Percentiles rank a stretch among this genome's conserved stretches.
These are phyloP conservation scores for Diversispora eburnea DNA, from an alignment of 192 early-diverging fungal genomes.

Conservation along the genomic window DNA sequence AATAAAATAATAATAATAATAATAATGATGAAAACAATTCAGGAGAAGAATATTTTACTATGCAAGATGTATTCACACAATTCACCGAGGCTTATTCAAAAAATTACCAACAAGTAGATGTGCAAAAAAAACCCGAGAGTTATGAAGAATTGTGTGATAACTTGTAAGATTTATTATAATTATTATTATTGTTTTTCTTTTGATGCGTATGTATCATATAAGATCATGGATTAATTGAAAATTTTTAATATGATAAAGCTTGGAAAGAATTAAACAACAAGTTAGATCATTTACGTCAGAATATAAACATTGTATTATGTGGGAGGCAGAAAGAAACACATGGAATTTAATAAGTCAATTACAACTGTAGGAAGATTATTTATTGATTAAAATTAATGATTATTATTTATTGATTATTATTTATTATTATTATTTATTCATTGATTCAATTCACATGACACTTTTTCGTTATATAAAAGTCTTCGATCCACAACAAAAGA, in stretches of 20 bases:
- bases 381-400: background rate
- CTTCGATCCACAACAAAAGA: background rate
- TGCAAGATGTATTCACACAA: no score
- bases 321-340: slow-evolving; percentile 20
- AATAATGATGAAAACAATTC: no score
- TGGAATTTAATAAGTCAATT: slow-evolving; percentile 10
- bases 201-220: background rate
- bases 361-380: background rate
- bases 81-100: no score
- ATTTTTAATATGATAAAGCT: background rate
- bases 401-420: background rate
- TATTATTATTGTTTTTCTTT: background rate
- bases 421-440: background rate
- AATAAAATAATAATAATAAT: no score
- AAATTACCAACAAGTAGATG: background rate
- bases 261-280: background rate
- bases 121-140: background rate
- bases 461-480: background rate
- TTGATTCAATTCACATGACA: no score
- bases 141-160: background rate
- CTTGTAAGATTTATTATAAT: background rate
- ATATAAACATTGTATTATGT: background rate
- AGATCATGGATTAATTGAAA: background rate
- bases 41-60: no score
- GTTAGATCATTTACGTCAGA: background rate